phyloP scores from a whole-genome alignment of 768 basidiomycete species.

The Tephrocybe sp. region DNA sequence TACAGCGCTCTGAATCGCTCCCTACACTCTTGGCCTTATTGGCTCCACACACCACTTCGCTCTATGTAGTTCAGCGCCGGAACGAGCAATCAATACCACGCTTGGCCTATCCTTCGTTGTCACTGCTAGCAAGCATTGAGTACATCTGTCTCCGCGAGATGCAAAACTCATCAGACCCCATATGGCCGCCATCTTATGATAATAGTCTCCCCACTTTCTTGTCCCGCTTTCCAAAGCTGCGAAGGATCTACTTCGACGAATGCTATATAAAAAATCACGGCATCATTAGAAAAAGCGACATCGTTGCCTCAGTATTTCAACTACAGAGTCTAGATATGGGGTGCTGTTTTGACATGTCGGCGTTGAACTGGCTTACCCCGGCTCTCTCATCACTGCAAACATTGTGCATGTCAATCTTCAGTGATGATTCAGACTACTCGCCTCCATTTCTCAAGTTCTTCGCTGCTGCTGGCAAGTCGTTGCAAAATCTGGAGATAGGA shows the following conservation, averaged over 20 bases:
- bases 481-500: slow-evolving; percentile 2
- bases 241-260: slow-evolving; percentile 5
- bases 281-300: not conserved
- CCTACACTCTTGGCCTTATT: too few relatives aligned
- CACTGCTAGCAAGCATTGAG: too few relatives aligned
- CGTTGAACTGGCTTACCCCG: slow-evolving; percentile 7
- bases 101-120: too few relatives aligned
- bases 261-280: slow-evolving; percentile 4
- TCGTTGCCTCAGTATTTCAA: not conserved
- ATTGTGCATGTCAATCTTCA: not conserved
- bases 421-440: too few relatives aligned
- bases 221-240: slow-evolving; percentile 14
- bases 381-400: slow-evolving; percentile 9
- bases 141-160: too few relatives aligned
- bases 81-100: too few relatives aligned
- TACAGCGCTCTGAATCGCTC: too few relatives aligned
- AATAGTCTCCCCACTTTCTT: slow-evolving; percentile 11
- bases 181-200: slow-evolving; percentile 6
- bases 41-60: too few relatives aligned
- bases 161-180: too few relatives aligned
- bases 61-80: too few relatives aligned
- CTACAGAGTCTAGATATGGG: not conserved
- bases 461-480: slow-evolving; percentile 4
- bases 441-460: not conserved
- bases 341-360: slow-evolving; percentile 1